Conservation (phyloP, 1,139 yeast genomes). For the Debaryomyces fabryi region DNA sequence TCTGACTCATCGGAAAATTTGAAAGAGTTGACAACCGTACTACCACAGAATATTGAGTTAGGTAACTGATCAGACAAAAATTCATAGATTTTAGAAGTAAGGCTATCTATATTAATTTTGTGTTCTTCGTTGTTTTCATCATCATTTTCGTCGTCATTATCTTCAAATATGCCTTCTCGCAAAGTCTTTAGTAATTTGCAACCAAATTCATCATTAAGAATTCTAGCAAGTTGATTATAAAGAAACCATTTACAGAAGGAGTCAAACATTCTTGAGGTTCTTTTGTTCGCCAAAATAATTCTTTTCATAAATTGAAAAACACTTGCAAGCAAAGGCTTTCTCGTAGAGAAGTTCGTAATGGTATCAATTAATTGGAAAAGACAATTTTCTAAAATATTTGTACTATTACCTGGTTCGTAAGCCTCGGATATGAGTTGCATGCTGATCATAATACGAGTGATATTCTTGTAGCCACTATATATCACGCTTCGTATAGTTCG, state of each 20-base stretch:
- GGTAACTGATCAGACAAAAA: constrained; percentile 15
- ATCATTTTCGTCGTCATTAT: constrained; percentile 11
- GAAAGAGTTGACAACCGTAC: constrained; percentile 8
- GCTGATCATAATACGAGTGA: not conserved
- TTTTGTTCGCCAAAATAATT: constrained; percentile 15
- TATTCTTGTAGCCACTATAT: not conserved
- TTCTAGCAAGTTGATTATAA: constrained; percentile 16
- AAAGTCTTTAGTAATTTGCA: constrained; percentile 23
- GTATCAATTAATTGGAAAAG: constrained; percentile 32
- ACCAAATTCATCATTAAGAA: constrained; percentile 22
- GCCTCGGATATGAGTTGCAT: not conserved
- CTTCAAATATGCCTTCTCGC: constrained; percentile 24
- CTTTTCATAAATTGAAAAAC: constrained; percentile 16
- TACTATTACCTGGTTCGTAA: not conserved
- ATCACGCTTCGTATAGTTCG: not conserved
- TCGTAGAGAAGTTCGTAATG: constrained; percentile 27
- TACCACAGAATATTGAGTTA: constrained; percentile 9
- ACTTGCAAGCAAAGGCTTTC: constrained; percentile 33
- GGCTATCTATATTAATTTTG: constrained; percentile 12
- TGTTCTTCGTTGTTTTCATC: not conserved
- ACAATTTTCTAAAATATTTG: constrained; percentile 16
- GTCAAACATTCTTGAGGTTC: constrained; percentile 22
- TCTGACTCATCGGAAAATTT: constrained; percentile 20
- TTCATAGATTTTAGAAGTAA: constrained; percentile 19
- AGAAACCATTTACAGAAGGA: constrained; percentile 18